These are phyloP conservation scores for Volvox reticuliferus DNA, from an alignment of 139 green algal species.

Conservation along the genomic window DNA sequence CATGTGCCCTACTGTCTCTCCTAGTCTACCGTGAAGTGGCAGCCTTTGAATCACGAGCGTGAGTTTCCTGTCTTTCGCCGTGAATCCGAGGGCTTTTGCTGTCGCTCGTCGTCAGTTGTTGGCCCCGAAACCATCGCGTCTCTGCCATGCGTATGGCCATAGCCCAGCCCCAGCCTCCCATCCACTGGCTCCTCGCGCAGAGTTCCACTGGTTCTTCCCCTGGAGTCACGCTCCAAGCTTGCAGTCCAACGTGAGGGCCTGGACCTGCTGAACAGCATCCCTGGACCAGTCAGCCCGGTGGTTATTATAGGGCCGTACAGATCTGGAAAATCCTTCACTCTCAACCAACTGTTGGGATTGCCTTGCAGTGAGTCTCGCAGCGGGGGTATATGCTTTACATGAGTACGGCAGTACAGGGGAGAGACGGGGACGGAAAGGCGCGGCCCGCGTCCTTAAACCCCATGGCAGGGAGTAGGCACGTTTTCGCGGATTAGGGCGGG, in stretches of 20 bases:
- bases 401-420: not conserved
- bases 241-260: slow-evolving; percentile 74
- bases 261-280: slow-evolving; percentile 68
- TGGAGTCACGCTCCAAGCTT: slow-evolving; percentile 79
- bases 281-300: slow-evolving; percentile 73
- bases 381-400: no score
- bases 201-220: slow-evolving; percentile 76
- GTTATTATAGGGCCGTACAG: slow-evolving; percentile 95
- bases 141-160: not conserved
- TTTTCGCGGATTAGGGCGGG: no score
- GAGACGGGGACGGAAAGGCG: not conserved
- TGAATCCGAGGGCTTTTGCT: no score
- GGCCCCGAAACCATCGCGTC: no score
- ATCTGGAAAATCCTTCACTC: slow-evolving; percentile 90
- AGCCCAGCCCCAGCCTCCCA: not conserved
- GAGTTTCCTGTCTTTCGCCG: not conserved
- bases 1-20: not conserved
- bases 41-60: not conserved
- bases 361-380: slow-evolving; percentile 74
- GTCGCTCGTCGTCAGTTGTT: no score
- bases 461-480: not conserved
- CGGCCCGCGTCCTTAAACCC: not conserved
- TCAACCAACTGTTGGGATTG: slow-evolving; percentile 94
- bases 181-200: slow-evolving; percentile 23
- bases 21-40: not conserved